Evolutionary conservation across 2,329 filamentous ascomycete genomes (phyloP), one percentile per base, ranked within the genome.

Genomic region (Nigrospora sphaerica): DNA sequence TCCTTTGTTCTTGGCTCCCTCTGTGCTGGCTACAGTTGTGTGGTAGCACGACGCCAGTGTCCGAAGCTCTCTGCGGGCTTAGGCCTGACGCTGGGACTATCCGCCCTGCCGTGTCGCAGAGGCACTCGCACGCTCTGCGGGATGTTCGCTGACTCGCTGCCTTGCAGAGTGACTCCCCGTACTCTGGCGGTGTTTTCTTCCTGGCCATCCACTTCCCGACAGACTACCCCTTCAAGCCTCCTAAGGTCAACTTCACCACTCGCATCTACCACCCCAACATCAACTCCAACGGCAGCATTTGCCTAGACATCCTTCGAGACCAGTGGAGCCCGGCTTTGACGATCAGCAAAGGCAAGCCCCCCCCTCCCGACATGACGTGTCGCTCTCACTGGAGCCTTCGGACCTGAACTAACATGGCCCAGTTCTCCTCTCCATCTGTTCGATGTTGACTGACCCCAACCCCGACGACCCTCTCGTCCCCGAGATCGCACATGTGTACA

Each of bases 211-310:
- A 96, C 75, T 97, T 98, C 80, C 93, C 93, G 58, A 98, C 93
- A 79, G 93, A 98, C 79, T 98, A 98, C 74, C 93, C 93, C 37
- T 98, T 98, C 81, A 98, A 98, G 86, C 93, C 93, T 53, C 93
- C 93, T 60, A 98, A 98, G 83, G 91, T 98, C 73, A 96, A 96
- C 86, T 98, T 98, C 81, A 97, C 90, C 61, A 98, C 93, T 56
- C 87, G 92, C 67, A 97, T 98, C 77, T 98, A 98, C 71, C 93
- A 98, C 76, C 93, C 93, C 63, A 98, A 98, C 76, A 98, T 98
- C 89, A 98, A 98, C 83, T 95, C 89, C 58, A 97, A 97, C 71
- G 93, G 93, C 71, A 96, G 91, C 73, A 98, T 98, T 72, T 98
- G 93, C 71, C 75, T 98, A 68, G 93, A 98, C 66, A 98, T 98